Evolutionary conservation across 352 stramenopile genomes (phyloP), one percentile per base, ranked within the genome.

Genomic region (Globisporangium iwayamae): DNA sequence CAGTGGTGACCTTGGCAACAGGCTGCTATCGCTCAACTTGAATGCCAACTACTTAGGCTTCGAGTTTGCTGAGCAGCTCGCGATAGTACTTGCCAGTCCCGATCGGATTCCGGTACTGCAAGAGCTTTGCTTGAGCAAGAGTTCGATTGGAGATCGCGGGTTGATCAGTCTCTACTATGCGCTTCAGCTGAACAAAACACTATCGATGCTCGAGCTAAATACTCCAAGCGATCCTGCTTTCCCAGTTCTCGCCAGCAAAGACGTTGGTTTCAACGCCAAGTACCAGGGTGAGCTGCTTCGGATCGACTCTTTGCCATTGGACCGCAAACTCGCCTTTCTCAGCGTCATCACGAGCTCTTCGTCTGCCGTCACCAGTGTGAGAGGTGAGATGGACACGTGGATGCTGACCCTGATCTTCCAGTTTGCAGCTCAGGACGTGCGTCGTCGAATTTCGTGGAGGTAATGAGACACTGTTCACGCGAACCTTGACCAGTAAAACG

Each of bases 21-120:
- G 18, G 5, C 30, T 67, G 52, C 18, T 38, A 6, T 54, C 53
- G 34, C 36, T 67, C 20, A 67, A 62, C 53, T 8, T 67, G 62
- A 67, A 41, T 18, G 25, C 9, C 41, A 67, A 66, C 41, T 54
- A 46, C 22, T 14, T 66, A 2, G 60, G 60, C 16, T 32, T 45
- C 16, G 11, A 57, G 9, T 39, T 50, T 10, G 13, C n/a, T 20
- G 22, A 36, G 8, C 34, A 28, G 16, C 60, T 66, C 22, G 51
- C 50, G 4, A 18, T 9, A 1, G n/a, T 46, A 10, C n/a, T 66
- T 18, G 11, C 36, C 22, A 38, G 30, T 45, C 16, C 6, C 20
- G 28, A 30, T 16, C 30, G n/a, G 22, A 22, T 28, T 20, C 60
- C 34, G 18, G 60, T 7, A 32, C 50, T 66, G 4, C 60, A 30